These are phyloP conservation scores for Botryotinia convoluta DNA, from an alignment of 2,329 filamentous ascomycete species.

Conservation along the genomic window DNA sequence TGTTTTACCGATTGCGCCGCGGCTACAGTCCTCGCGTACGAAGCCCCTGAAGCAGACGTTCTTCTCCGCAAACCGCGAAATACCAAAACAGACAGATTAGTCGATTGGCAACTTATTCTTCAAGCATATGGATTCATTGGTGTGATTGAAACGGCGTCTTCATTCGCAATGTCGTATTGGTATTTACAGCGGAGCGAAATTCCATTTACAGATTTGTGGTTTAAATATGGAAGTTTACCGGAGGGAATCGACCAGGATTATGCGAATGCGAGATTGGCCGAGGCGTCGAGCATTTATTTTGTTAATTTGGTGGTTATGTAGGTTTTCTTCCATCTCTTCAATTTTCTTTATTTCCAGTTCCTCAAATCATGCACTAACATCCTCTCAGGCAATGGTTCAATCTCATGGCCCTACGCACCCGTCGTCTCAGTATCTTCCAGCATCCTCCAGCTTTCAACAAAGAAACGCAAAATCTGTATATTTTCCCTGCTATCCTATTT, in stretches of 20 bases:
- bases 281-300: constrained; percentile 61
- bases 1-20: constrained; percentile 75
- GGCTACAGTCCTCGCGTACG: constrained; percentile 70
- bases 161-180: constrained; percentile 64
- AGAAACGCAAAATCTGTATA: constrained; percentile 55
- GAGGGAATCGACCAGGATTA: constrained; percentile 48
- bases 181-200: constrained; percentile 60
- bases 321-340: not conserved
- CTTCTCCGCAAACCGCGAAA: constrained; percentile 66
- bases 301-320: constrained; percentile 73
- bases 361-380: not conserved
- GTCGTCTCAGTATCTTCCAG: constrained; percentile 64
- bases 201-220: constrained; percentile 62
- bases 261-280: constrained; percentile 44
- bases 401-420: constrained; percentile 61
- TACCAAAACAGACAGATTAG: constrained; percentile 65
- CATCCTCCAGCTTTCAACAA: constrained; percentile 66
- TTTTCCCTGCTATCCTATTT: constrained; percentile 70
- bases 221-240: constrained; percentile 56
- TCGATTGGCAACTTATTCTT: constrained; percentile 68
- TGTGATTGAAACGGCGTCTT: constrained; percentile 55
- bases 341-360: not conserved
- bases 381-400: constrained; percentile 62
- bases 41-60: constrained; percentile 72
- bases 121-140: constrained; percentile 71